phyloP scores from a whole-genome alignment of 2,329 filamentous ascomycete genomes.

The Cladosporium sp. region DNA sequence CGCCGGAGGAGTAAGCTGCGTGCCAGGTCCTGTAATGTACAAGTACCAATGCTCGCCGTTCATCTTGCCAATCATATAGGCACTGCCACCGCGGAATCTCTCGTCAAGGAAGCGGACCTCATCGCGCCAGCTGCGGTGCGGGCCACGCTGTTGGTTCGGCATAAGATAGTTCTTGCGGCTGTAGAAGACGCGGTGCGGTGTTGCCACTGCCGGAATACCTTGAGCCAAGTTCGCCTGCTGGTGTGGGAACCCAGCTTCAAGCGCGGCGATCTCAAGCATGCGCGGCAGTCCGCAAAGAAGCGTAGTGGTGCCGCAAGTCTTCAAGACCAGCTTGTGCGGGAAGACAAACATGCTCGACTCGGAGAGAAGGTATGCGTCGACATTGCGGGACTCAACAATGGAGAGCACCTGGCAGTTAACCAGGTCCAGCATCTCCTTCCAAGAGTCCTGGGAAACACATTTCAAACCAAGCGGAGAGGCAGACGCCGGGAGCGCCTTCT shows the following conservation, averaged over 20 bases:
- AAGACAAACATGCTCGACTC: constrained; percentile 99
- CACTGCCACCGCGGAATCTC: constrained; percentile 87
- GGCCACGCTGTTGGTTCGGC: constrained; percentile 87
- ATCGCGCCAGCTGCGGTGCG: constrained; percentile 95
- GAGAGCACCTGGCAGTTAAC: constrained; percentile 99
- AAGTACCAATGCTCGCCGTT: constrained; percentile 99
- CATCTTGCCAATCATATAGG: constrained; percentile 99
- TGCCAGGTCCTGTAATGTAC: constrained; percentile 87
- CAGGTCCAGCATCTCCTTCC: constrained; percentile 96
- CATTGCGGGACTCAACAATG: constrained; percentile 84
- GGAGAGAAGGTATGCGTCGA: constrained; percentile 94
- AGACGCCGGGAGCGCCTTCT: constrained; percentile 65
- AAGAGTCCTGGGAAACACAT: constrained; percentile 74
- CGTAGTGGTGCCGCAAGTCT: constrained; percentile 97
- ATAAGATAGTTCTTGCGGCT: constrained; percentile 98
- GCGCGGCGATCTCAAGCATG: constrained; percentile 85
- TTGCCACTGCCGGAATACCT: constrained; percentile 71
- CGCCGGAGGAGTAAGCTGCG: constrained; percentile 72
- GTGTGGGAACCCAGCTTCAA: constrained; percentile 84
- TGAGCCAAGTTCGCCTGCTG: constrained; percentile 63
- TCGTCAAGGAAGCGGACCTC: constrained; percentile 91
- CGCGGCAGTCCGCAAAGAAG: constrained; percentile 83
- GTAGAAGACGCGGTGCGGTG: constrained; percentile 95
- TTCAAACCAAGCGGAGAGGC: constrained; percentile 77
- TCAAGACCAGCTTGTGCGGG: constrained; percentile 98